Percentiles rank a stretch among this genome's conserved stretches.
Conservation (phyloP, 1,139 yeast genomes). For the Saccharomyces hybrid region DNA sequence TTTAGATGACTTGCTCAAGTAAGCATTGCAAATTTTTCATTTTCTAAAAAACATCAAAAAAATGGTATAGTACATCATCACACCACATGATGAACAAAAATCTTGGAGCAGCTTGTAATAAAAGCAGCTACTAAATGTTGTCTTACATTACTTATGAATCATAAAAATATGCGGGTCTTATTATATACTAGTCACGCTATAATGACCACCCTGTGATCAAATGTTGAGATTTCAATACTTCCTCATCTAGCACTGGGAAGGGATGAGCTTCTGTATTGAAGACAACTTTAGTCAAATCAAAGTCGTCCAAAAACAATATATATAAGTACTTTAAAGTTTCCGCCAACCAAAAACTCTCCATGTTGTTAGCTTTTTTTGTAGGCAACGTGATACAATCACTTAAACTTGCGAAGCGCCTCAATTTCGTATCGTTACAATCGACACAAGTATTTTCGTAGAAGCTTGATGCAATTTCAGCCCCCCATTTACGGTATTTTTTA, state of each 20-base stretch:
- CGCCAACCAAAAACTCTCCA: conserved; percentile 91
- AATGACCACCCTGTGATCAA: conserved; percentile 25
- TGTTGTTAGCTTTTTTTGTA: conserved; percentile 56
- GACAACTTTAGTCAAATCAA: conserved; percentile 57
- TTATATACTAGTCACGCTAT: neutral
- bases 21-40: neutral
- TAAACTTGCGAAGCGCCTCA: conserved; percentile 53
- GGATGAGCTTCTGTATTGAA: conserved; percentile 95
- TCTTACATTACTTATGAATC: neutral
- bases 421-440: conserved; percentile 32
- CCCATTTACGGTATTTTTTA: conserved; percentile 80
- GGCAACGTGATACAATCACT: conserved; percentile 51
- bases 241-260: conserved; percentile 46
- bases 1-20: neutral
- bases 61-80: neutral
- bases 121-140: too few species aligned
- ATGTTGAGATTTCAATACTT: conserved; percentile 5
- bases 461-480: conserved; percentile 74
- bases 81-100: neutral
- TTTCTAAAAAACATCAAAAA: neutral
- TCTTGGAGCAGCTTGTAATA: too few species aligned
- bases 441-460: conserved; percentile 53
- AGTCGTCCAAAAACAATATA: conserved; percentile 64
- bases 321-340: conserved; percentile 84
- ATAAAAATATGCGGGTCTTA: neutral